Conservation (phyloP, 441 rosid species). For the Mallotus japonicus region DNA sequence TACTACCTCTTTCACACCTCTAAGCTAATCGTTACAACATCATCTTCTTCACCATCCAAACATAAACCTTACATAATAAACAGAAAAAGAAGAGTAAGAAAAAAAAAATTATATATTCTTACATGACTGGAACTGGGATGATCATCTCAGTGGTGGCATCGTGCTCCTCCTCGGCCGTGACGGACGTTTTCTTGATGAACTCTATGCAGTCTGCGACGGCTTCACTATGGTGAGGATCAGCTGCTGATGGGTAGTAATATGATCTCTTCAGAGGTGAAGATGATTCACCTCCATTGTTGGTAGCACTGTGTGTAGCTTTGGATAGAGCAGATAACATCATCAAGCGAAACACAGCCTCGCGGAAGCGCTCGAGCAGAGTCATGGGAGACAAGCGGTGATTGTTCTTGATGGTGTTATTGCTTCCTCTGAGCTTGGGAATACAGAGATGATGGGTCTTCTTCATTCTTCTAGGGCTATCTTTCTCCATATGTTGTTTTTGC, state of each 20-base stretch:
- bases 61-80: not conserved
- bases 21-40: not conserved
- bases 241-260: constrained; percentile 10
- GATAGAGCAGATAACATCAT: constrained; percentile 69
- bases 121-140: constrained; percentile 34
- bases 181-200: constrained; percentile 55
- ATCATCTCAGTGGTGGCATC: constrained; percentile 29
- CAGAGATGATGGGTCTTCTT: constrained; percentile 45
- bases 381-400: constrained; percentile 42
- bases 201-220: constrained; percentile 81
- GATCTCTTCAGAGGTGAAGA: constrained; percentile 2
- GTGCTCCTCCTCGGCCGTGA: constrained; percentile 20
- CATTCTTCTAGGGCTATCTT: constrained; percentile 31
- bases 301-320: constrained; percentile 23
- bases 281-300: constrained; percentile 11
- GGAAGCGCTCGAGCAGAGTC: constrained; percentile 63
- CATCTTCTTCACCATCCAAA: not conserved
- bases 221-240: constrained; percentile 51
- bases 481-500: constrained; percentile 17
- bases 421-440: constrained; percentile 46
- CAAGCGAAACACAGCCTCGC: constrained; percentile 58
- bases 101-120: not conserved
- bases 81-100: no score
- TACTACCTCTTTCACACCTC: not conserved
- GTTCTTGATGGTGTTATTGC: constrained; percentile 15